Evolutionary conservation across 2,329 filamentous ascomycete genomes (phyloP).

Genomic region (Trichoderma gracile): DNA sequence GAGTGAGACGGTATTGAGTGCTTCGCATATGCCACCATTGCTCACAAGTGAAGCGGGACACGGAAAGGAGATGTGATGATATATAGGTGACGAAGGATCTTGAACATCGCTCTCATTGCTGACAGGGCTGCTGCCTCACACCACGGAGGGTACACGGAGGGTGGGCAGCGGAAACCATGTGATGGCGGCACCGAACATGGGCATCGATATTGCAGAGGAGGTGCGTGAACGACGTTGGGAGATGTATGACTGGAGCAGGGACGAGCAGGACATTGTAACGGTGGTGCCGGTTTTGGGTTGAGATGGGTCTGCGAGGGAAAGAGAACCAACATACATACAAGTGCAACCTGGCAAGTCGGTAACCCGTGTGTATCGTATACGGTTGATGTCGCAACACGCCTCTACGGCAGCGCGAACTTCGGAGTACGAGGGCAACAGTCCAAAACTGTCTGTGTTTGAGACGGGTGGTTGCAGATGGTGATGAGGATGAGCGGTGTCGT

Average conservation of each 20-base stretch:
- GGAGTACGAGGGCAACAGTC: not conserved
- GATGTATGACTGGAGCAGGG: not conserved
- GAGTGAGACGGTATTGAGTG: not conserved
- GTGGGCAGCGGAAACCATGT: conserved; percentile 15
- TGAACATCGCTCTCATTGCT: not conserved
- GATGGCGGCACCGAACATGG: conserved; percentile 17
- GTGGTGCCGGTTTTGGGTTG: not conserved
- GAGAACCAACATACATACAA: conserved; percentile 19
- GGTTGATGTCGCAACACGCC: not conserved
- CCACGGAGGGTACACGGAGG: not conserved
- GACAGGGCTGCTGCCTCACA: conserved; percentile 1
- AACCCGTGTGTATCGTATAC: conserved; percentile 15
- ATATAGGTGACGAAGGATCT: not conserved
- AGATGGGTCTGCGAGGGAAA: conserved; percentile 6
- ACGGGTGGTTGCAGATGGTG: not conserved
- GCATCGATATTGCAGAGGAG: conserved; percentile 8
- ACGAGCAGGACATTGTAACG: not conserved
- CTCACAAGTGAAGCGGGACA: not conserved
- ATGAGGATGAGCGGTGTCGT: not conserved
- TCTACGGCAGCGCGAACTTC: not conserved
- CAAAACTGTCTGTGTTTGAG: not conserved
- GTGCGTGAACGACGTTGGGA: not conserved
- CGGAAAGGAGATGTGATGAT: not conserved
- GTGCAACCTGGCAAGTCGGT: not conserved
- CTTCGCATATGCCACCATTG: not conserved